phyloP scores from a whole-genome alignment of 208 protist genomes.

The Acanthamoeba royreba region DNA sequence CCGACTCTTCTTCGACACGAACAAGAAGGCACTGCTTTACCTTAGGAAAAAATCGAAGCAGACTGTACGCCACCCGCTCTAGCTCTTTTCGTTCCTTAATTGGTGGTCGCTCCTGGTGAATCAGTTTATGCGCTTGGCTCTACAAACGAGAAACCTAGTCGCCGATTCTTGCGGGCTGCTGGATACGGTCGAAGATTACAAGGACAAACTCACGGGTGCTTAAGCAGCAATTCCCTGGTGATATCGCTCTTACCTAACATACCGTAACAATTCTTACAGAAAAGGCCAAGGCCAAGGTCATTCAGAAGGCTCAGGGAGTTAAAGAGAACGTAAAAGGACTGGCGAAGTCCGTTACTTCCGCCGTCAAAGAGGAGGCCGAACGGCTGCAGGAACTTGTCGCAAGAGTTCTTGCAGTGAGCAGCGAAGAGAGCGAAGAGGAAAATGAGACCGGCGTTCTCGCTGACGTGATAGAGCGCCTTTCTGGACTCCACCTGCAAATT shows the following conservation, averaged over 20 bases:
- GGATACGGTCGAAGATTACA: background rate
- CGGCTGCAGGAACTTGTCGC: background rate
- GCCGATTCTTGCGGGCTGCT: too few species aligned
- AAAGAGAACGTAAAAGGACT: background rate
- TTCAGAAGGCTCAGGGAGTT: background rate
- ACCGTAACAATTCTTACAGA: background rate
- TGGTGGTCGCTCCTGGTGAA: background rate
- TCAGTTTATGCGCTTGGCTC: background rate
- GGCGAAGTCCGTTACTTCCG: background rate
- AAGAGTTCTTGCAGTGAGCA: background rate
- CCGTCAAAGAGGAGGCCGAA: background rate
- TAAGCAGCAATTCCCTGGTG: background rate
- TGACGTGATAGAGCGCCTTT: background rate
- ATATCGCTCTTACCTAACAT: background rate
- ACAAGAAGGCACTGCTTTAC: background rate
- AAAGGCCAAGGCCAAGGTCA: background rate
- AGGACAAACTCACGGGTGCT: background rate
- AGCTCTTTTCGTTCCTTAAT: background rate
- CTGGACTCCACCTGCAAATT: background rate
- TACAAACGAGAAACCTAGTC: background rate
- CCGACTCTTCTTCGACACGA: background rate
- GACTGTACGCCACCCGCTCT: background rate
- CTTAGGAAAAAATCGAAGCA: background rate
- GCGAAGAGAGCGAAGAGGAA: background rate
- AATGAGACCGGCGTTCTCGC: background rate